Evolutionary conservation across 148 eudicot species (phyloP).

Genomic region (Chenopodium formosanum): DNA sequence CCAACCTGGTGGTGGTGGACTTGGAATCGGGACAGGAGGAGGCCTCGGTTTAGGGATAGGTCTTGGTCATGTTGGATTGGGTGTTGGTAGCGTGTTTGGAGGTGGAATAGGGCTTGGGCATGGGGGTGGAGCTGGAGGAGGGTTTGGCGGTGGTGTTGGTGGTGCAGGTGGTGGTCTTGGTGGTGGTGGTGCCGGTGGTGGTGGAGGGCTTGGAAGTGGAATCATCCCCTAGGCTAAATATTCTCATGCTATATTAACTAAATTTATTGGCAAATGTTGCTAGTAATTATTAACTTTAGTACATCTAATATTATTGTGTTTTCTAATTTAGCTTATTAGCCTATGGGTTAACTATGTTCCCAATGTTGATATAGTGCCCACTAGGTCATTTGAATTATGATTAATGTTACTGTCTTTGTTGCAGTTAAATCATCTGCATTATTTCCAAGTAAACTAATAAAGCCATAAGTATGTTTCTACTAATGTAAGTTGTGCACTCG

Average conservation of each 20-base stretch:
- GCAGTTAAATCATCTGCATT: neutral
- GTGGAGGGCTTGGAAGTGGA: slow-evolving; percentile 31
- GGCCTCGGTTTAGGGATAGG: slow-evolving; percentile 22
- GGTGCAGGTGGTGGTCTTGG: slow-evolving; percentile 19
- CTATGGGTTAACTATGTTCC: neutral
- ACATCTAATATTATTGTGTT: neutral
- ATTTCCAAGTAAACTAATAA: neutral
- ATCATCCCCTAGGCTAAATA: slow-evolving; percentile 18
- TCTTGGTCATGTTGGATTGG: slow-evolving; percentile 18
- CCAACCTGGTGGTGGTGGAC: neutral
- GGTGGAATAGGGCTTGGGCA: slow-evolving; percentile 17
- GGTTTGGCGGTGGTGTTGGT: slow-evolving; percentile 8
- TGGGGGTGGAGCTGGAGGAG: slow-evolving; percentile 24
- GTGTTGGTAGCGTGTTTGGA: slow-evolving; percentile 18
- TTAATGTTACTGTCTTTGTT: neutral
- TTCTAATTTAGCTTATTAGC: neutral
- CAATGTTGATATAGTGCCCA: neutral
- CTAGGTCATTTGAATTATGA: neutral
- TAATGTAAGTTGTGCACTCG: neutral
- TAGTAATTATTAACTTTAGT: neutral
- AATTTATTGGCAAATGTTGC: neutral
- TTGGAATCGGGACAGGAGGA: slow-evolving; percentile 24
- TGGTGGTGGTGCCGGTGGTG: slow-evolving; percentile 23
- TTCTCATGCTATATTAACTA: neutral
- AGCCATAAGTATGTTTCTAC: neutral